A percentile compares a stretch with the other conserved stretches of the same genome.
These are phyloP conservation scores for Tetrahymena thermophila DNA, from an alignment of 73 alveolate genomes.

Conservation along the genomic window DNA sequence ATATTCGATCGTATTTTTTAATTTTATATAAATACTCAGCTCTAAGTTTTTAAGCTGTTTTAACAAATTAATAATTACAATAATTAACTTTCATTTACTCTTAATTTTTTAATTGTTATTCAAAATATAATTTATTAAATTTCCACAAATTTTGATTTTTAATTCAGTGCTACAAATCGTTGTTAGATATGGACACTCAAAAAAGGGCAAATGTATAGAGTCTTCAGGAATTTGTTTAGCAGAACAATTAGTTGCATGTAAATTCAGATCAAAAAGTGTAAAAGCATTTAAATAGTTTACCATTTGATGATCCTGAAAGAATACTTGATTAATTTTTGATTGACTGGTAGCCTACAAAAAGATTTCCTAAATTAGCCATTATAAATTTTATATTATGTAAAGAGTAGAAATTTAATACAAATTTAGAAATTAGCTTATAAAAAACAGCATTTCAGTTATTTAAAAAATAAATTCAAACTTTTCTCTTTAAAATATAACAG, in stretches of 20 bases:
- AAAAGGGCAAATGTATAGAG: not conserved
- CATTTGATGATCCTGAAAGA: not conserved
- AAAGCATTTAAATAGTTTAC: not conserved
- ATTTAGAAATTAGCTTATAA: not conserved
- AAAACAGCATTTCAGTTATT: not conserved
- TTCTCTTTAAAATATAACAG: not conserved
- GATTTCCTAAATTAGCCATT: not conserved
- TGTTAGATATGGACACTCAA: not conserved
- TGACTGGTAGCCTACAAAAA: not conserved
- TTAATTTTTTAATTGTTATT: too few species aligned
- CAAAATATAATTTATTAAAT: too few species aligned
- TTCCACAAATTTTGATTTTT: not conserved
- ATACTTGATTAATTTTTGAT: not conserved
- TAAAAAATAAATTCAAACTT: too few species aligned
- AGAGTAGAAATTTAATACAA: not conserved
- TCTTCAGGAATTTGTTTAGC: not conserved
- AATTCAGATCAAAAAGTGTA: not conserved
- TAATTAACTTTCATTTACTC: not conserved
- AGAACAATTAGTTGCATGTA: not conserved
- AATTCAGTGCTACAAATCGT: not conserved
- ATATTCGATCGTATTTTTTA: not conserved
- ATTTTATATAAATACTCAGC: not conserved
- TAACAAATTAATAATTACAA: not conserved
- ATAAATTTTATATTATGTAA: not conserved
- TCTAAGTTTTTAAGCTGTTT: not conserved